Conservation (phyloP, 192 early-diverging fungal species). For the Funneliformis geosporum region DNA sequence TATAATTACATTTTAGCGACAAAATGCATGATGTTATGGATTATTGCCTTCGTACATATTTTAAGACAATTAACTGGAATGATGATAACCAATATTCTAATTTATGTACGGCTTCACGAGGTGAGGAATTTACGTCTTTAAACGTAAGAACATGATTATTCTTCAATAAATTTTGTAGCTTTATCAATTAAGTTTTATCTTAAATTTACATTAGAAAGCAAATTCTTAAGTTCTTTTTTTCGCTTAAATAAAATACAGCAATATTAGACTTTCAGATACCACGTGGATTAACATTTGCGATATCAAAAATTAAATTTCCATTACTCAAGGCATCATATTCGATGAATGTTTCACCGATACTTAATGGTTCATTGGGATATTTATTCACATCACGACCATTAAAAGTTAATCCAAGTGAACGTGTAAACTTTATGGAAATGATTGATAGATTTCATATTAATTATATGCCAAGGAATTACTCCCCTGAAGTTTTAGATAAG, state of each 20-base stretch:
- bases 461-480: constrained; percentile 31
- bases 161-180: not conserved
- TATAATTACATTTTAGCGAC: no score
- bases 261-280: constrained; percentile 85
- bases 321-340: constrained; percentile 78
- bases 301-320: constrained; percentile 76
- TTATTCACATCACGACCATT: constrained; percentile 77
- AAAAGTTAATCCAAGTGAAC: constrained; percentile 54
- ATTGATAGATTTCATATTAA: constrained; percentile 54
- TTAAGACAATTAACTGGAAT: constrained; percentile 73
- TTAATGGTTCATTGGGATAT: constrained; percentile 74
- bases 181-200: not conserved
- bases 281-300: constrained; percentile 63
- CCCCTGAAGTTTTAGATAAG: not conserved
- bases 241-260: constrained; percentile 38
- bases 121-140: constrained; percentile 35
- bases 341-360: constrained; percentile 57
- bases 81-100: constrained; percentile 83
- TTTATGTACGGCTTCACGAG: constrained; percentile 67
- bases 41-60: constrained; percentile 79
- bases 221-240: not conserved
- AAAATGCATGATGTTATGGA: constrained; percentile 80
- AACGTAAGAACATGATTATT: not conserved
- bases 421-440: constrained; percentile 52
- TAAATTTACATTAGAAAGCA: not conserved